Evolutionary conservation across 768 basidiomycete genomes (phyloP).

Genomic region (Kwoniella bestiolae): DNA sequence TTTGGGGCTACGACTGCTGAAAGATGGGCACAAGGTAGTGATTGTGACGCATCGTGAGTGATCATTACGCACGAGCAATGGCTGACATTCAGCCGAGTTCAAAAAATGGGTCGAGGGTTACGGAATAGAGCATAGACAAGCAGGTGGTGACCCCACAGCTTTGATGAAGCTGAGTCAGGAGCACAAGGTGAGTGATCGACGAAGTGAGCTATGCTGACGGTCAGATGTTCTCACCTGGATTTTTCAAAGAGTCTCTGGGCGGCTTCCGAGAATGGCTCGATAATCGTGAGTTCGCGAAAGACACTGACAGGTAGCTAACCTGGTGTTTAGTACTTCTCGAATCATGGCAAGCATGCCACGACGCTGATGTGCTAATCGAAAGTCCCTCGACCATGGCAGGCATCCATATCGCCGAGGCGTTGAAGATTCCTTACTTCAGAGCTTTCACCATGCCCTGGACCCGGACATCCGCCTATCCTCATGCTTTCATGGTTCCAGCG

Average conservation of each 20-base stretch:
- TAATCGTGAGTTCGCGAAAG: slow-evolving; percentile 60
- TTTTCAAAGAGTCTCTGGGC: slow-evolving; percentile 68
- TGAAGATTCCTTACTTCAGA: slow-evolving; percentile 69
- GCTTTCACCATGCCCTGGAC: slow-evolving; percentile 59
- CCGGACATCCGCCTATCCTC: slow-evolving; percentile 67
- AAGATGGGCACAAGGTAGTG: slow-evolving; percentile 61
- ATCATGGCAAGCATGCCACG: slow-evolving; percentile 68
- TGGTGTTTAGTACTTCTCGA: slow-evolving; percentile 63
- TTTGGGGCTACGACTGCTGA: slow-evolving; percentile 59
- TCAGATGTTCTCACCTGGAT: slow-evolving; percentile 72
- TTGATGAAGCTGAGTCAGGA: slow-evolving; percentile 69
- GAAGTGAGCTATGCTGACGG: slow-evolving; percentile 8
- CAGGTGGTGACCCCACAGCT: slow-evolving; percentile 71
- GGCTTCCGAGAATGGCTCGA: slow-evolving; percentile 72
- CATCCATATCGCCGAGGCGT: slow-evolving; percentile 72
- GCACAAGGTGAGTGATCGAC: slow-evolving; percentile 47
- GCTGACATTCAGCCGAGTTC: slow-evolving; percentile 55
- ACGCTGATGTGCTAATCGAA: slow-evolving; percentile 70
- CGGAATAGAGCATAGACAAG: slow-evolving; percentile 66
- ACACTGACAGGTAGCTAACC: neutral
- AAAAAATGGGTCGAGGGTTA: slow-evolving; percentile 67
- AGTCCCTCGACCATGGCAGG: slow-evolving; percentile 73
- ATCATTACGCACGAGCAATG: neutral
- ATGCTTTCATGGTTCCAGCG: slow-evolving; percentile 67
- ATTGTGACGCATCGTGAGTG: slow-evolving; percentile 63